These are phyloP conservation scores for Gamsiella multidivaricata DNA, from an alignment of 192 early-diverging fungal genomes.

Conservation along the genomic window DNA sequence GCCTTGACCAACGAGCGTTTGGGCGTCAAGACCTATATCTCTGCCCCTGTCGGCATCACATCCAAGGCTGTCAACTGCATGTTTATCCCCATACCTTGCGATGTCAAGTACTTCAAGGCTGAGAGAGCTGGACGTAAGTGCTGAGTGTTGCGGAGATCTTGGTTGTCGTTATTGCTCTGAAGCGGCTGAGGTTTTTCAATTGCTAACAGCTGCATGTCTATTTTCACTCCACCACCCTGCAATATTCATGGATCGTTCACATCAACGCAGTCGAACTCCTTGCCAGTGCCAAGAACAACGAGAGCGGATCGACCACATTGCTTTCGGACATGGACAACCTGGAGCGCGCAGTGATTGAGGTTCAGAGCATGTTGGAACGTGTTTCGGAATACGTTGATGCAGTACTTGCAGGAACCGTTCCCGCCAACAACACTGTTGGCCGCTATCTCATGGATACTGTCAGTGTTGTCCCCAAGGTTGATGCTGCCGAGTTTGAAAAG, in stretches of 20 bases:
- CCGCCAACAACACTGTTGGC: constrained; percentile 83
- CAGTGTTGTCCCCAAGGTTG: constrained; percentile 88
- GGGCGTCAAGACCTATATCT: constrained; percentile 79
- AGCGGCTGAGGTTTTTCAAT: too few species aligned
- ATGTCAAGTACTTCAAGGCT: constrained; percentile 90
- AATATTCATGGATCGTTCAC: too few species aligned
- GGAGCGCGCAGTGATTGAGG: constrained; percentile 78
- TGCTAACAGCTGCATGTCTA: not conserved
- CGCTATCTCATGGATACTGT: constrained; percentile 95
- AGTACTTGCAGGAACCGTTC: constrained; percentile 68
- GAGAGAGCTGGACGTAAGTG: constrained; percentile 86
- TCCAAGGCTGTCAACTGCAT: constrained; percentile 83
- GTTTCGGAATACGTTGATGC: constrained; percentile 84
- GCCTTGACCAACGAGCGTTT: constrained; percentile 76
- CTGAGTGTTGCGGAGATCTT: too few species aligned
- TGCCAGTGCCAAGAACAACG: constrained; percentile 66
- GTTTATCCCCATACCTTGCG: constrained; percentile 90
- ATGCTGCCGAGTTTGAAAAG: constrained; percentile 86
- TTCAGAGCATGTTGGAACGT: constrained; percentile 87
- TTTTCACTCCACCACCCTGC: not conserved
- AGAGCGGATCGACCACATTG: constrained; percentile 66
- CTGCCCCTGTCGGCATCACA: constrained; percentile 79
- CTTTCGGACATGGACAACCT: constrained; percentile 93
- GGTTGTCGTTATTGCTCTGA: not conserved
- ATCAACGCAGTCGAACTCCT: constrained; percentile 84